phyloP scores from a whole-genome alignment of 176 grass and related monocot genomes.

The maize (Zea mays) region DNA sequence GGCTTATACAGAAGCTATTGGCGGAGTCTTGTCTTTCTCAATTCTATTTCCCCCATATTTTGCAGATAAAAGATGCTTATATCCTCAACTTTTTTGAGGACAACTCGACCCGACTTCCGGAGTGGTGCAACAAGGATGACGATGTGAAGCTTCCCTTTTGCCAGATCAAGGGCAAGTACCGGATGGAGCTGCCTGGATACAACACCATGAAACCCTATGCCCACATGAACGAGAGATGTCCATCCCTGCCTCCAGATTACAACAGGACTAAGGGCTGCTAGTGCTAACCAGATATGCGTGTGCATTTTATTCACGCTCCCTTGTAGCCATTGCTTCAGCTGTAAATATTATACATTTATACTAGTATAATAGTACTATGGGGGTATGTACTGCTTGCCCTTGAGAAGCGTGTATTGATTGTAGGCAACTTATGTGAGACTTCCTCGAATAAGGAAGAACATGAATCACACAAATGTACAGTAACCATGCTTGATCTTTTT shows the following conservation, averaged over 20 bases:
- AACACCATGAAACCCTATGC: slow-evolving; percentile 78
- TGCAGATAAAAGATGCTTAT: slow-evolving; percentile 98
- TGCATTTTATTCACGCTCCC: slow-evolving; percentile 28
- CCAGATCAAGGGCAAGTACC: slow-evolving; percentile 90
- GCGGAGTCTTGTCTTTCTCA: neutral
- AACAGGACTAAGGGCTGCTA: slow-evolving; percentile 54
- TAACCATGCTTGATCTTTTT: neutral
- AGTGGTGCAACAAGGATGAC: slow-evolving; percentile 92
- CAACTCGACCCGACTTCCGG: slow-evolving; percentile 62
- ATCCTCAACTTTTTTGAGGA: slow-evolving; percentile 83
- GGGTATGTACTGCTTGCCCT: slow-evolving; percentile 18
- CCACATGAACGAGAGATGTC: slow-evolving; percentile 91
- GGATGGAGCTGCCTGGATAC: slow-evolving; percentile 92
- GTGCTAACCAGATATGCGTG: slow-evolving; percentile 52
- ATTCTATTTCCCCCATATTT: neutral
- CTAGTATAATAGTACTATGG: neutral
- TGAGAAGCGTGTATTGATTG: neutral
- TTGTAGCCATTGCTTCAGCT: slow-evolving; percentile 19
- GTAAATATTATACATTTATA: slow-evolving; percentile 44
- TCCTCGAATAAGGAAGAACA: slow-evolving; percentile 35
- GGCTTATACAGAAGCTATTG: neutral
- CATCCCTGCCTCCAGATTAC: slow-evolving; percentile 83
- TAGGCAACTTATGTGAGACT: slow-evolving; percentile 13
- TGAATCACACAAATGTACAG: slow-evolving; percentile 32
- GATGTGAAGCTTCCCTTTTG: slow-evolving; percentile 81